Conservation (phyloP, 129 eudicot species). For the Chrysanthemum lavandulifolium region DNA sequence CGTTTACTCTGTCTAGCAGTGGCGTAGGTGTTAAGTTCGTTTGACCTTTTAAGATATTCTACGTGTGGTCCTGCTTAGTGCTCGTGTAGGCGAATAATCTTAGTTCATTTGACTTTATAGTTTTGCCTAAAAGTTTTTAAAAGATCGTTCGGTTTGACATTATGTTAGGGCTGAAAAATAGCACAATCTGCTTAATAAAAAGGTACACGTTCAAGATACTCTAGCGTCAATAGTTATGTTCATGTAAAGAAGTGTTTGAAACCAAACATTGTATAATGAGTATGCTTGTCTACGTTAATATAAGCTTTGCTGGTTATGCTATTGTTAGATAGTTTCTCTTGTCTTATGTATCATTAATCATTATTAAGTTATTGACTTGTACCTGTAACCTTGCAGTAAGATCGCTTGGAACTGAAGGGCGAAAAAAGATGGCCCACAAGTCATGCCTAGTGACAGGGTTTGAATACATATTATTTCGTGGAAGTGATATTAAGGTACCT, state of each 20-base stretch:
- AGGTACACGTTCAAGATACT: constrained; percentile 10
- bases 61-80: constrained; percentile 1
- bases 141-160: neutral
- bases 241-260: neutral
- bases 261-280: neutral
- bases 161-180: neutral
- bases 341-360: neutral
- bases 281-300: constrained; percentile 1
- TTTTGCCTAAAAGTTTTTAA: neutral
- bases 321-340: neutral
- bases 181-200: neutral
- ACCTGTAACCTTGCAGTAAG: constrained; percentile 56
- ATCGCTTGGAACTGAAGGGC: constrained; percentile 90
- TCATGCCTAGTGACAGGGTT: constrained; percentile 83
- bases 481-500: constrained; percentile 86
- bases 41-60: no score
- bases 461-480: constrained; percentile 92
- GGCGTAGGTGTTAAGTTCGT: no score
- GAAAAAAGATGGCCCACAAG: constrained; percentile 86
- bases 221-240: neutral
- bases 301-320: constrained; percentile 8
- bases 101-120: neutral
- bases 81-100: constrained; percentile 11
- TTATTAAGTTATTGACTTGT: constrained; percentile 13
- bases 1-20: no score